A percentile compares a stretch with the other conserved stretches of the same genome.
Conservation (phyloP, 441 rosid species). For the Populus trichocarpa region DNA sequence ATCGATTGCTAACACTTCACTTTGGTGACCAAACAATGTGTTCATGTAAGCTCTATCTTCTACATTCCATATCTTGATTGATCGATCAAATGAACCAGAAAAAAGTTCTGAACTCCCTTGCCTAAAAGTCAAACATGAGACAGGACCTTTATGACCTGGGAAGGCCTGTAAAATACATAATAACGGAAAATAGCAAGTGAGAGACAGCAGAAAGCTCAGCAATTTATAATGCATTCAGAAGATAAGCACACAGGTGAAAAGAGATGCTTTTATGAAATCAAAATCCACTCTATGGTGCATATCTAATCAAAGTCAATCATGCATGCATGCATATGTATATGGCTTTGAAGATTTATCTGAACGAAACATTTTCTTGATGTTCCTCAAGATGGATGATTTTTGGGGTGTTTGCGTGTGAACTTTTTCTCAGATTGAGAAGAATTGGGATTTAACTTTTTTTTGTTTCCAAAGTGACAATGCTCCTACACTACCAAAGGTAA, state of each 20-base stretch:
- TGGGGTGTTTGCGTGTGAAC: background rate
- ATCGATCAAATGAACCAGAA: conserved; percentile 97
- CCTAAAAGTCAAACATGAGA: conserved; percentile 85
- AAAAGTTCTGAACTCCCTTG: conserved; percentile 82
- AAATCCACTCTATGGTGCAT: background rate
- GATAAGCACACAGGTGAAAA: background rate
- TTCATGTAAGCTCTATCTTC: conserved; percentile 82
- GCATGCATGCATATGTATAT: background rate
- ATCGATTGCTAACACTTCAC: conserved; percentile 73
- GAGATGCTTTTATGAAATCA: background rate
- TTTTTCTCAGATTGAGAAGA: background rate
- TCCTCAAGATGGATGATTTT: background rate
- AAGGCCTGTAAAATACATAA: conserved; percentile 64
- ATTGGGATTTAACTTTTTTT: background rate
- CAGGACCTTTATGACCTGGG: conserved; percentile 84
- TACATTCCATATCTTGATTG: conserved; percentile 81
- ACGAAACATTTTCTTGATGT: background rate
- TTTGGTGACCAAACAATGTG: conserved; percentile 82
- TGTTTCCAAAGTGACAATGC: background rate
- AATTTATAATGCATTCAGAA: background rate
- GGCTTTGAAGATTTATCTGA: background rate
- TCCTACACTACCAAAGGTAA: background rate
- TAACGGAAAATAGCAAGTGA: conserved; percentile 6
- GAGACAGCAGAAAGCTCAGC: background rate
- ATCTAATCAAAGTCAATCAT: background rate